A percentile compares a stretch with the other conserved stretches of the same genome.
phyloP scores from a whole-genome alignment of 2,329 filamentous ascomycete genomes.

The Fusarium multiceps region DNA sequence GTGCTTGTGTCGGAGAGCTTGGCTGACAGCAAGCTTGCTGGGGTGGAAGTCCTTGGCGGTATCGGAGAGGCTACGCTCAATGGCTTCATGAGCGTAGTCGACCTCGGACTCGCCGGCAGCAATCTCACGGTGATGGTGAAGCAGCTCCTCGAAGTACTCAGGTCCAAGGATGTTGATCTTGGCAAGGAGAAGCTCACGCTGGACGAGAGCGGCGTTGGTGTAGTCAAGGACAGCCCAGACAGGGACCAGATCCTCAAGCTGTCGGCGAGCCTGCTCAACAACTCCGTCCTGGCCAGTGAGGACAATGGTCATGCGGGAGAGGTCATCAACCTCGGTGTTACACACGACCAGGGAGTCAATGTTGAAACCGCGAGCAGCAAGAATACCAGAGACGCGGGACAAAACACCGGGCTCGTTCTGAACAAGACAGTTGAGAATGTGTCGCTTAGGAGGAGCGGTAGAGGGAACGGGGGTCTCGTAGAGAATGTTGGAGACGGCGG shows the following conservation, averaged over 20 bases:
- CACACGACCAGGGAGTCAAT: conserved; percentile 98
- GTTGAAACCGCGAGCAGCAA: conserved; percentile 97
- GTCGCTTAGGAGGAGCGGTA: conserved; percentile 85
- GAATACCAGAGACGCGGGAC: conserved; percentile 94
- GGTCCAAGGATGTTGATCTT: conserved; percentile 97
- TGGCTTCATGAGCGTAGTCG: conserved; percentile 58
- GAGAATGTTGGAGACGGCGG: conserved; percentile 96
- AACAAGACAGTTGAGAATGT: conserved; percentile 97
- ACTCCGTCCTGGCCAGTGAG: conserved; percentile 96
- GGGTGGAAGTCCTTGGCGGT: conserved; percentile 83
- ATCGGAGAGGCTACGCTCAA: conserved; percentile 58
- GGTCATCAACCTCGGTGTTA: conserved; percentile 95
- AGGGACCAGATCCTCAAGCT: conserved; percentile 95
- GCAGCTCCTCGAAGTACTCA: conserved; percentile 97
- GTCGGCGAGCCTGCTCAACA: conserved; percentile 93
- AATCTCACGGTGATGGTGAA: conserved; percentile 95
- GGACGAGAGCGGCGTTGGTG: conserved; percentile 89
- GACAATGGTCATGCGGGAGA: conserved; percentile 99
- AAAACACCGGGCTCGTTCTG: conserved; percentile 99
- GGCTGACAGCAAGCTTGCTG: conserved; percentile 82
- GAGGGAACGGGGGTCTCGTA: conserved; percentile 96
- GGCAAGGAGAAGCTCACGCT: conserved; percentile 93
- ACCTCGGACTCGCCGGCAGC: conserved; percentile 58
- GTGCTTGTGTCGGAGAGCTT: conserved; percentile 95
- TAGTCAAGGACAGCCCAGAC: conserved; percentile 99